Conservation (phyloP, 352 stramenopile species). For the Pseudoperonospora humuli region DNA sequence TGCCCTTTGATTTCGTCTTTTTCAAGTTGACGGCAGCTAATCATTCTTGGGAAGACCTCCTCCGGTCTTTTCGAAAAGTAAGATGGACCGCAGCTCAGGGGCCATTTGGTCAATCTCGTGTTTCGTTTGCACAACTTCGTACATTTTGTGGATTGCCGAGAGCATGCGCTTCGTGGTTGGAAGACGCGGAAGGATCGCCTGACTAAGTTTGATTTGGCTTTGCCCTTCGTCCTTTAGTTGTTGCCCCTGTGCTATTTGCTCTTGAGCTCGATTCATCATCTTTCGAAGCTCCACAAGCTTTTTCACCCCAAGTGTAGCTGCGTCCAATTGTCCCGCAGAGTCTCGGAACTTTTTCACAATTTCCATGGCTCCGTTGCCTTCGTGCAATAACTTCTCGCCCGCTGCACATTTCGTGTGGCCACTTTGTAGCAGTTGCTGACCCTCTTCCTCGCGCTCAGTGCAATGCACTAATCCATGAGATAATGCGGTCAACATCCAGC, state of each 20-base stretch:
- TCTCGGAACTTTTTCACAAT: constrained; percentile 42
- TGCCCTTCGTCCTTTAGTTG: constrained; percentile 35
- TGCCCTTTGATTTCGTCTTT: constrained; percentile 2
- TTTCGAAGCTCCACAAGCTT: constrained; percentile 48
- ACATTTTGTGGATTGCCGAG: constrained; percentile 38
- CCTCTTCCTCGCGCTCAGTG: constrained; percentile 55
- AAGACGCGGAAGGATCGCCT: constrained; percentile 45
- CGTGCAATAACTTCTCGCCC: constrained; percentile 40
- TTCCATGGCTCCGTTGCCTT: constrained; percentile 32
- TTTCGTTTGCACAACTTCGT: constrained; percentile 60
- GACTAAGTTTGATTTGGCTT: constrained; percentile 29
- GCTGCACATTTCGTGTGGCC: constrained; percentile 45
- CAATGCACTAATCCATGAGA: constrained; percentile 58
- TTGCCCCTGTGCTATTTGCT: constrained; percentile 30
- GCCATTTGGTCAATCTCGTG: constrained; percentile 66
- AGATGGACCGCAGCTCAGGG: constrained; percentile 33
- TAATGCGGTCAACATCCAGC: constrained; percentile 63
- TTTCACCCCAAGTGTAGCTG: constrained; percentile 42
- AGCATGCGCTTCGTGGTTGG: constrained; percentile 53
- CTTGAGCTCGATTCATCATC: constrained; percentile 37
- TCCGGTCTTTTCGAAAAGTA: constrained; percentile 25
- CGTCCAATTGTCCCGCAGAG: constrained; percentile 40
- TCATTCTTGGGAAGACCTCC: not conserved
- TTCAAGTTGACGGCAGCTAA: not conserved
- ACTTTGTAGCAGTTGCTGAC: constrained; percentile 48